Evolutionary conservation across 352 stramenopile genomes (phyloP).

Genomic region (Globisporangium nagaii): DNA sequence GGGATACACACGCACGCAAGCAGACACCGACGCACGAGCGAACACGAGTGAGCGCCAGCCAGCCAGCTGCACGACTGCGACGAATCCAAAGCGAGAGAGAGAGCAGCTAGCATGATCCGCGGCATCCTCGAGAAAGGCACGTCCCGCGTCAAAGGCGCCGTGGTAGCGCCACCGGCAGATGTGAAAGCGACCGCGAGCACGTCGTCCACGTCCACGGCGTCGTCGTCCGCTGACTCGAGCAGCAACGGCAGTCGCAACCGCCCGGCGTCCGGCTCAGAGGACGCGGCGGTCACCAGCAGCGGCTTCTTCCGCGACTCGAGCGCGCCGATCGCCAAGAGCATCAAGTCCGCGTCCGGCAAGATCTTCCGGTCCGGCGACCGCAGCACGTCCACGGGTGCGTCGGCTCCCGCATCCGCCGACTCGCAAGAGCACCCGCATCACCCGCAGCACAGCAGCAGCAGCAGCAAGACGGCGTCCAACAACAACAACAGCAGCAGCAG

Average conservation of each 20-base stretch:
- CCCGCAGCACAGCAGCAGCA: slow-evolving; percentile 15
- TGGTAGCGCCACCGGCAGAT: background rate
- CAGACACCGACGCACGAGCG: background rate
- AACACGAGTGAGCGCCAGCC: background rate
- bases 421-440: background rate
- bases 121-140: slow-evolving; percentile 15
- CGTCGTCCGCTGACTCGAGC: slow-evolving; percentile 8
- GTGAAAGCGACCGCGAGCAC: background rate
- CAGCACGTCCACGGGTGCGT: background rate
- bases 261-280: slow-evolving; percentile 6
- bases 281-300: background rate
- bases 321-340: slow-evolving; percentile 11
- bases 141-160: background rate
- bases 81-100: no score
- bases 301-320: slow-evolving; percentile 14
- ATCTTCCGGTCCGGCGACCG: slow-evolving; percentile 6
- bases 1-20: background rate
- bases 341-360: slow-evolving; percentile 11
- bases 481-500: slow-evolving; percentile 4
- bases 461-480: slow-evolving; percentile 11
- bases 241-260: background rate
- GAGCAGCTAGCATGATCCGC: slow-evolving; percentile 9
- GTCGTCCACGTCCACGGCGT: background rate
- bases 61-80: background rate
- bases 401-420: background rate